Percentiles rank a stretch among this genome's conserved stretches.
These are phyloP conservation scores for Xylaria intraflava DNA, from an alignment of 495 filamentous ascomycete genomes.

Conservation along the genomic window DNA sequence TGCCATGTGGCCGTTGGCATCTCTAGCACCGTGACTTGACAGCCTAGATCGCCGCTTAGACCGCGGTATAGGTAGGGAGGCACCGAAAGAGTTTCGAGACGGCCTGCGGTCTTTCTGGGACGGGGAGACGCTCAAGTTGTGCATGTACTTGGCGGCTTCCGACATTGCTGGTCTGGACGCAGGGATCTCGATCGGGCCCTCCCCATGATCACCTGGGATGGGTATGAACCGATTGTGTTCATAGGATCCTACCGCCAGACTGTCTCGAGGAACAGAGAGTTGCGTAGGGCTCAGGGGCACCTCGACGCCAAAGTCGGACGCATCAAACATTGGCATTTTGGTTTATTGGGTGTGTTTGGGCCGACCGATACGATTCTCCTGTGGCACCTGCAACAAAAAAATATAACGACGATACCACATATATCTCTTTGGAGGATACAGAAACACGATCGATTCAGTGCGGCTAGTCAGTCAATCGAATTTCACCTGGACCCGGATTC, in stretches of 20 bases:
- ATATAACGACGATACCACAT: neutral
- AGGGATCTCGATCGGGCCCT: conserved; percentile 61
- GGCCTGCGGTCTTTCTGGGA: conserved; percentile 60
- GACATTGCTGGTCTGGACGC: conserved; percentile 63
- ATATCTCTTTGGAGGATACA: neutral
- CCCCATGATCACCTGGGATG: conserved; percentile 44
- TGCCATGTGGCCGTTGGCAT: conserved; percentile 29
- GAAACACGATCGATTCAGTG: neutral
- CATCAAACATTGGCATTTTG: conserved; percentile 60
- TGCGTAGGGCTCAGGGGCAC: conserved; percentile 25
- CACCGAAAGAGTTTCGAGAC: conserved; percentile 75
- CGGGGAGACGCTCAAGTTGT: conserved; percentile 60
- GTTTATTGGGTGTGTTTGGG: neutral
- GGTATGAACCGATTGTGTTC: conserved; percentile 30
- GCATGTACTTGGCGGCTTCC: conserved; percentile 65
- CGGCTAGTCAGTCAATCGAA: neutral
- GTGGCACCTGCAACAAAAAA: neutral
- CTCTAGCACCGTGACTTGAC: conserved; percentile 38
- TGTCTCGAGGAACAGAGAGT: conserved; percentile 13
- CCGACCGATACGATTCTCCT: neutral
- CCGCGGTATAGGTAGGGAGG: conserved; percentile 67
- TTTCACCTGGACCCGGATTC: conserved; percentile 3
- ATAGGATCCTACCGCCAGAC: conserved; percentile 15
- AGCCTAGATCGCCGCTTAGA: conserved; percentile 64
- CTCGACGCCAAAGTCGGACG: conserved; percentile 46